Evolutionary conservation across 2,329 filamentous ascomycete genomes (phyloP).

Genomic region (Lachnellula hyalina): DNA sequence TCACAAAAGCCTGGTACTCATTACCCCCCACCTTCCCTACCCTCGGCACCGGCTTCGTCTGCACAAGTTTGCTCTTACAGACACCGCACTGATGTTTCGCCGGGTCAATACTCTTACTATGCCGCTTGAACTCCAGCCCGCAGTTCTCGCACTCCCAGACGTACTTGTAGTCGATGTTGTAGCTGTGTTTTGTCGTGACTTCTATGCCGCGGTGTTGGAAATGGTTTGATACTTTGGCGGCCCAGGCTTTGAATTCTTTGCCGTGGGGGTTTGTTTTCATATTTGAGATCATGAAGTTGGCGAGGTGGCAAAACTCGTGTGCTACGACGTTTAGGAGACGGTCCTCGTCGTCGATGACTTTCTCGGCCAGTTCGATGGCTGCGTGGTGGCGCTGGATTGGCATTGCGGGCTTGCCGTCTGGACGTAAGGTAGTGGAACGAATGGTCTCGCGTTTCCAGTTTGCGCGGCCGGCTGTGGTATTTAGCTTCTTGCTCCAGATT

Average conservation of each 20-base stretch:
- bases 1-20: conserved; percentile 57
- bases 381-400: conserved; percentile 53
- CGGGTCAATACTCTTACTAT: conserved; percentile 80
- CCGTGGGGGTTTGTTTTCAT: conserved; percentile 76
- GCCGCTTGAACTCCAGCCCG: conserved; percentile 68
- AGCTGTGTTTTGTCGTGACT: conserved; percentile 86
- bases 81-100: conserved; percentile 65
- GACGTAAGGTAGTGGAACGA: conserved; percentile 26
- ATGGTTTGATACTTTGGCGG: conserved; percentile 44
- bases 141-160: conserved; percentile 75
- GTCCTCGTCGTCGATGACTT: conserved; percentile 74
- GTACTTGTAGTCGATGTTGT: conserved; percentile 89
- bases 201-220: conserved; percentile 61
- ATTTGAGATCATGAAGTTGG: conserved; percentile 82
- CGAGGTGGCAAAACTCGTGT: conserved; percentile 93
- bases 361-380: conserved; percentile 81
- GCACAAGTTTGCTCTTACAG: conserved; percentile 67
- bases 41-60: conserved; percentile 74
- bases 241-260: conserved; percentile 76
- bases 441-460: conserved; percentile 62
- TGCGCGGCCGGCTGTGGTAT: conserved; percentile 71
- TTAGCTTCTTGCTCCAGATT: conserved; percentile 72
- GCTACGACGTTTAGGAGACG: conserved; percentile 86
- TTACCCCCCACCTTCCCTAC: conserved; percentile 32
- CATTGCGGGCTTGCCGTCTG: conserved; percentile 1